Evolutionary conservation across 1,284 basidiomycete genomes (phyloP).

Genomic region (Coniferiporia sulphurascens): DNA sequence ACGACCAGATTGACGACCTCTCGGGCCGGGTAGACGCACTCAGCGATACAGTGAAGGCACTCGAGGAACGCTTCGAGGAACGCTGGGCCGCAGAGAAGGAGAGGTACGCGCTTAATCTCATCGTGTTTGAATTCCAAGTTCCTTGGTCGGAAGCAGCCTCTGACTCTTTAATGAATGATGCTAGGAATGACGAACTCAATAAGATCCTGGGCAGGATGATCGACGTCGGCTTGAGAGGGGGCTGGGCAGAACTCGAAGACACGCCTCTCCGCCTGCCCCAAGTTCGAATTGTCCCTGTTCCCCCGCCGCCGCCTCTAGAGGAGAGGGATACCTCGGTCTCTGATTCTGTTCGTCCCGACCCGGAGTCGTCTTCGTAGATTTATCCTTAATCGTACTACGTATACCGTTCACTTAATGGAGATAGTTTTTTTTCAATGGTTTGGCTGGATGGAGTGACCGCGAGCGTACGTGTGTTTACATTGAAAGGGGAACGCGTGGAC

Average conservation of each 20-base stretch:
- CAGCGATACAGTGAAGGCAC: conserved; percentile 37
- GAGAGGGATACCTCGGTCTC: neutral
- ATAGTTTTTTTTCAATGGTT: no score
- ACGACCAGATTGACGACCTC: conserved; percentile 67
- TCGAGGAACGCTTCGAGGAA: conserved; percentile 44
- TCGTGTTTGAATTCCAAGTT: no score
- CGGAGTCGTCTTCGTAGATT: conserved; percentile 1
- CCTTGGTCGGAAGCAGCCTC: neutral
- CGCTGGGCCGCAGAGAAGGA: conserved; percentile 39
- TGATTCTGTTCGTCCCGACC: neutral
- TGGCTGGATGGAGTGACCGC: no score
- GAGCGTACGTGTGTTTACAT: no score
- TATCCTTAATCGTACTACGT: neutral
- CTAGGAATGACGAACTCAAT: conserved; percentile 60
- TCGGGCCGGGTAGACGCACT: conserved; percentile 44
- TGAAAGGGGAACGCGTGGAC: no score
- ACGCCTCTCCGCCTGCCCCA: conserved; percentile 46
- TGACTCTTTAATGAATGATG: neutral
- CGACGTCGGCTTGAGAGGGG: conserved; percentile 64
- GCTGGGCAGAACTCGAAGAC: conserved; percentile 59
- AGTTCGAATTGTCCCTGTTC: neutral
- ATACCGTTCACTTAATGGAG: no score
- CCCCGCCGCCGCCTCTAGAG: neutral
- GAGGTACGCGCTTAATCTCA: conserved; percentile 34
- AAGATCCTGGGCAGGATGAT: conserved; percentile 66